Evolutionary conservation across 306 rosid species (phyloP).

Genomic region (Citrullus colocynthis): DNA sequence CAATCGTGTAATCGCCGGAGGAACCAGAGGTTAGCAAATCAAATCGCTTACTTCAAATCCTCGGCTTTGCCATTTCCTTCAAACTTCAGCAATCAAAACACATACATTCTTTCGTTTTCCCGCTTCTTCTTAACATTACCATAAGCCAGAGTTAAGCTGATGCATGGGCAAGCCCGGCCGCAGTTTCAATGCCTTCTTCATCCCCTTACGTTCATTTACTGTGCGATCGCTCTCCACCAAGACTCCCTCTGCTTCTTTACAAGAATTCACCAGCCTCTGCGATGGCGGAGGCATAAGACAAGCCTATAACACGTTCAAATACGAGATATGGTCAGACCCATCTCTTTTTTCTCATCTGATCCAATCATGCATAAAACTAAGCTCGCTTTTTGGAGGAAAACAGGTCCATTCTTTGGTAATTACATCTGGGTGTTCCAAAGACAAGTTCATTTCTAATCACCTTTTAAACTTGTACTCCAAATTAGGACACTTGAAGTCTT

Average conservation of each 20-base stretch:
- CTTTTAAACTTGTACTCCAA: conserved; percentile 73
- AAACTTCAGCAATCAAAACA: not conserved
- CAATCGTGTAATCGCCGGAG: no score
- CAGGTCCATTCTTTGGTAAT: conserved; percentile 65
- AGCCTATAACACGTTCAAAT: conserved; percentile 37
- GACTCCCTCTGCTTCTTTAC: conserved; percentile 7
- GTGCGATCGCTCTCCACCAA: conserved; percentile 21
- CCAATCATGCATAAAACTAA: conserved; percentile 46
- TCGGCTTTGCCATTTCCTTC: not conserved
- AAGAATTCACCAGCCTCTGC: conserved; percentile 36
- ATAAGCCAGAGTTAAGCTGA: not conserved
- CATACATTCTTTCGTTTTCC: not conserved
- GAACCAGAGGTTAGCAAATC: no score
- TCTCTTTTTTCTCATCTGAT: conserved; percentile 58
- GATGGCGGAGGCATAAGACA: conserved; percentile 39
- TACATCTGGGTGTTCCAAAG: conserved; percentile 58
- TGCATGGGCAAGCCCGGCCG: conserved; percentile 36
- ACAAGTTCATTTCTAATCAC: conserved; percentile 69
- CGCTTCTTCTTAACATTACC: not conserved
- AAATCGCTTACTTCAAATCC: not conserved
- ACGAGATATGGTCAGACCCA: conserved; percentile 51
- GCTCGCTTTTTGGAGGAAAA: conserved; percentile 37
- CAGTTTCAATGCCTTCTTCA: conserved; percentile 14
- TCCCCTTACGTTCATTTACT: conserved; percentile 7
- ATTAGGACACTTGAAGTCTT: conserved; percentile 32